Evolutionary conservation across 345 rosid species (phyloP), one percentile per base, ranked within the genome.

Genomic region (Populus tremula): DNA sequence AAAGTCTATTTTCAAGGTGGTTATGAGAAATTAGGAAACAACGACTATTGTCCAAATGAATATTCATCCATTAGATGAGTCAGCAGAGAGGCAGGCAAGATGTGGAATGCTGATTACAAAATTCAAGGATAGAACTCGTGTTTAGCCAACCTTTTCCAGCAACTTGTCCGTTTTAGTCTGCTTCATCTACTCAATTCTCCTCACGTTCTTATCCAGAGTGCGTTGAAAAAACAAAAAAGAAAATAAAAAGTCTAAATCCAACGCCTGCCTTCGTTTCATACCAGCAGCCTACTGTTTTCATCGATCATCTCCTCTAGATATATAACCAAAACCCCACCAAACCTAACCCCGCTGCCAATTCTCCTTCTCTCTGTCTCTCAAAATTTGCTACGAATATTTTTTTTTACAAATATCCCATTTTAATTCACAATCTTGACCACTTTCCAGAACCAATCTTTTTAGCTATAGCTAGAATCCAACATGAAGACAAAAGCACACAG

Each of bases 401-500:
- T 10, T 2, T 45, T 29, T 29, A 29, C 49, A 45, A 53, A 20
- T 20, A 53, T 20, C 59, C 59, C 59, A 53, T 53, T 53, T 53
- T 20, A 53, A 6, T 53, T 53, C 23, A 18, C 50, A 47, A 6
- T 53, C 23, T 53, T 18, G 59, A 53, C 18, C 59, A 20, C 10
- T 20, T 53, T 53, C 23, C n/a, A 20, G n/a, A 39, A 38, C 36
- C 29, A 31, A 11, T n/a, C 20, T 65, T 36, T 11, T 2, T 18
- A 13, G 20, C 25, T 27, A 25, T 25, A 16, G 27, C 29, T 8
- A 16, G 11, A 31, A 35, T 50, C 43, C 56, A 79, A 21, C 54
- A 89, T 86, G 92, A 84, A 75, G 64, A 68, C 62, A 36, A 80
- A 83, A 73, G 70, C 56, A 66, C 81, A 75, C 39, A 86, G 53